phyloP scores from a whole-genome alignment of 768 basidiomycete species.

The Chalciporus chontae region DNA sequence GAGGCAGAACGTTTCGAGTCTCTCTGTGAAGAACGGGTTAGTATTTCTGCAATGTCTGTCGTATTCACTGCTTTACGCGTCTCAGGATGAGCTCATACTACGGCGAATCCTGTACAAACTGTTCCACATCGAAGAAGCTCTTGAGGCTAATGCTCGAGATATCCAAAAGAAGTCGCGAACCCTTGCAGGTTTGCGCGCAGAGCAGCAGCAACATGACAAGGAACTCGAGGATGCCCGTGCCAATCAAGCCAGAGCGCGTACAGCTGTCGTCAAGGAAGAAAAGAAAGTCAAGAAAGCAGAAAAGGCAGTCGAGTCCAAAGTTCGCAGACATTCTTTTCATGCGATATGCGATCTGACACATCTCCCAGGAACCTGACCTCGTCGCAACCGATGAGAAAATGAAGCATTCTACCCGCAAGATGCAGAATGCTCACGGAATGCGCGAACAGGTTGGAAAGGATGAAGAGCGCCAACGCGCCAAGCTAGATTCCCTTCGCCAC shows the following conservation, averaged over 20 bases:
- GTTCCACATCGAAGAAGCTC: slow-evolving; percentile 83
- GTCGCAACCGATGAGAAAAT: slow-evolving; percentile 85
- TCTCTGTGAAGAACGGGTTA: slow-evolving; percentile 68
- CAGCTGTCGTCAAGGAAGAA: slow-evolving; percentile 78
- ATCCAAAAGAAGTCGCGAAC: slow-evolving; percentile 74
- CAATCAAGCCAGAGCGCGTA: slow-evolving; percentile 75
- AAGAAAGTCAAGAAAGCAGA: slow-evolving; percentile 87
- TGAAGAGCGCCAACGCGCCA: slow-evolving; percentile 45
- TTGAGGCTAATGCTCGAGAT: slow-evolving; percentile 65
- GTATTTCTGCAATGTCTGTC: slow-evolving; percentile 18
- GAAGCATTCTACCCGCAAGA: slow-evolving; percentile 76
- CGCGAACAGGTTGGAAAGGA: slow-evolving; percentile 65
- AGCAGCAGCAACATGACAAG: slow-evolving; percentile 68
- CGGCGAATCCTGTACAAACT: slow-evolving; percentile 83
- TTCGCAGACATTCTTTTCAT: slow-evolving; percentile 26
- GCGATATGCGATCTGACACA: neutral
- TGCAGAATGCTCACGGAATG: slow-evolving; percentile 62
- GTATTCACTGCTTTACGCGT: slow-evolving; percentile 3
- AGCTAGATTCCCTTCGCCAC: slow-evolving; percentile 52
- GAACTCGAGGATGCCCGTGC: slow-evolving; percentile 70
- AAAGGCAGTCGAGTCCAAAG: slow-evolving; percentile 83
- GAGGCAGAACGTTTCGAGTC: slow-evolving; percentile 88
- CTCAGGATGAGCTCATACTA: slow-evolving; percentile 76
- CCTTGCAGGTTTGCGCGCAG: slow-evolving; percentile 61
- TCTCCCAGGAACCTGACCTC: slow-evolving; percentile 75